phyloP scores from a whole-genome alignment of 2,329 filamentous ascomycete species.

The Cryphonectria japonica region DNA sequence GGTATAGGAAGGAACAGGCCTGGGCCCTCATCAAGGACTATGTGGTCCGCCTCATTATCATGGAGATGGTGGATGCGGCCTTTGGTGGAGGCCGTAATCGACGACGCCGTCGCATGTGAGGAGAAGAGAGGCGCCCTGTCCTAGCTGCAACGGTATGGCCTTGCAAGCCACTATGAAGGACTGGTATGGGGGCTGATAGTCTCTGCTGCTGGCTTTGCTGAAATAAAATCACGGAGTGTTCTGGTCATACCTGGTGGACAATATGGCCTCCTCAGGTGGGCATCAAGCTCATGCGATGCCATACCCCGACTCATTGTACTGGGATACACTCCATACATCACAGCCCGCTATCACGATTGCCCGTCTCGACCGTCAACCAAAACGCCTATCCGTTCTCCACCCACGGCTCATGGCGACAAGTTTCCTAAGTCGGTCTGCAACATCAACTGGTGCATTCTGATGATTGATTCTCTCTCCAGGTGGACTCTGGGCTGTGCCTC shows the following conservation, averaged over 20 bases:
- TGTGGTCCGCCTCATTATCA: slow-evolving; percentile 23
- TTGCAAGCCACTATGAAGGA: fast-evolving
- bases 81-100: slow-evolving; percentile 25
- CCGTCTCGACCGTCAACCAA: neutral
- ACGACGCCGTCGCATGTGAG: slow-evolving; percentile 21
- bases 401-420: too few species aligned
- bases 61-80: slow-evolving; percentile 27
- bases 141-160: neutral
- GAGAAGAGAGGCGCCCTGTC: neutral
- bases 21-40: slow-evolving; percentile 29
- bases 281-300: neutral
- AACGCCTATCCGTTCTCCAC: neutral
- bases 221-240: neutral
- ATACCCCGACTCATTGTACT: too few species aligned
- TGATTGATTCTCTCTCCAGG: too few species aligned
- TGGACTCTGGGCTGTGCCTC: neutral
- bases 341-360: neutral
- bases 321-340: neutral
- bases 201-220: neutral
- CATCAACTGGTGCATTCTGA: too few species aligned
- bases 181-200: neutral
- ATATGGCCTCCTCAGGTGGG: neutral
- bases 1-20: slow-evolving; percentile 27
- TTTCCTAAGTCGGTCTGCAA: neutral
- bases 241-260: neutral